These are phyloP conservation scores for Penstemon davidsonii DNA, from an alignment of 257 asterid genomes.

Conservation along the genomic window DNA sequence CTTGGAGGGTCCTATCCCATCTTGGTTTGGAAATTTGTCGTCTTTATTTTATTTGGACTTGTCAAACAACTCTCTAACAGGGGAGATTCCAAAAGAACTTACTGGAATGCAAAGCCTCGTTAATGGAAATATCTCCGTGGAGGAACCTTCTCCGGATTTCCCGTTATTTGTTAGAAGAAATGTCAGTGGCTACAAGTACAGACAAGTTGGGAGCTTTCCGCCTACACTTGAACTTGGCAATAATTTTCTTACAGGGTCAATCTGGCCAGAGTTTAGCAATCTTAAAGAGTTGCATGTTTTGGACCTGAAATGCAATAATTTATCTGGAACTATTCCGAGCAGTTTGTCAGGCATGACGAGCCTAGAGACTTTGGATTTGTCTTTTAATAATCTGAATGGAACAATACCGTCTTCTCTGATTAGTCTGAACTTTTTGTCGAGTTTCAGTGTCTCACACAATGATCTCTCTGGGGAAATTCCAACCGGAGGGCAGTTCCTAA, in stretches of 20 bases:
- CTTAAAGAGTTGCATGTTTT: slow-evolving; percentile 58
- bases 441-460: slow-evolving; percentile 67
- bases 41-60: slow-evolving; percentile 73
- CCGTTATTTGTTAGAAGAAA: slow-evolving; percentile 57
- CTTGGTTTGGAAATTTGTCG: slow-evolving; percentile 66
- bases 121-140: slow-evolving; percentile 34
- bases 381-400: slow-evolving; percentile 62
- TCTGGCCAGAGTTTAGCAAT: slow-evolving; percentile 78
- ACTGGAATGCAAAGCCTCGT: slow-evolving; percentile 53
- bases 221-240: slow-evolving; percentile 66
- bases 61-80: slow-evolving; percentile 66
- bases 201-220: slow-evolving; percentile 57
- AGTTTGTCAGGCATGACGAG: slow-evolving; percentile 56
- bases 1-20: slow-evolving; percentile 57
- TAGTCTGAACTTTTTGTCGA: slow-evolving; percentile 54
- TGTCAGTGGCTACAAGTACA: slow-evolving; percentile 46
- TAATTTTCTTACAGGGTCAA: slow-evolving; percentile 62
- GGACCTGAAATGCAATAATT: slow-evolving; percentile 59
- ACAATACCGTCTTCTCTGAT: slow-evolving; percentile 59
- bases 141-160: slow-evolving; percentile 51
- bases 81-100: slow-evolving; percentile 63
- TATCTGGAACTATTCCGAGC: slow-evolving; percentile 67
- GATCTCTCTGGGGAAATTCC: slow-evolving; percentile 63
- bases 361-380: slow-evolving; percentile 67
- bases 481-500: slow-evolving; percentile 52